Evolutionary conservation across 345 rosid species (phyloP).

Genomic region (Eucalyptus regnans): DNA sequence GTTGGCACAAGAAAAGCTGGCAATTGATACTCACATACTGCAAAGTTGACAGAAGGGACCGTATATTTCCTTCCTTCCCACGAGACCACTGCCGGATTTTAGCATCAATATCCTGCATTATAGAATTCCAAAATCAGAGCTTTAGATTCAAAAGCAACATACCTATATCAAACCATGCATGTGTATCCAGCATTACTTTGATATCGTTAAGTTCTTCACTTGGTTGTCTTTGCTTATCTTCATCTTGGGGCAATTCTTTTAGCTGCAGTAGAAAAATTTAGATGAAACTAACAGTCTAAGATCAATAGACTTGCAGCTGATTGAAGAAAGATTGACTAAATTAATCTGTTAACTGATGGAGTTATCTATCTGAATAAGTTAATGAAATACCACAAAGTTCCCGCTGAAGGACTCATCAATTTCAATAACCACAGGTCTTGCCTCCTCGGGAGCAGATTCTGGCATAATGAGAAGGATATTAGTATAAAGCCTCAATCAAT

Average conservation of each 20-base stretch:
- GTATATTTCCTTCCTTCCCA: slow-evolving; percentile 83
- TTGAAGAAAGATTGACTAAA: neutral
- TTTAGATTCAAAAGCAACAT: neutral
- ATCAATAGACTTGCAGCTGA: neutral
- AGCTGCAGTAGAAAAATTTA: slow-evolving; percentile 16
- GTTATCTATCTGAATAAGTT: neutral
- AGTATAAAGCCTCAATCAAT: neutral
- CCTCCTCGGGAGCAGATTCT: slow-evolving; percentile 17
- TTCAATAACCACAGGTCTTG: slow-evolving; percentile 21
- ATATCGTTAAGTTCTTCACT: slow-evolving; percentile 22
- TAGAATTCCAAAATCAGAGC: neutral
- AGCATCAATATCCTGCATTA: slow-evolving; percentile 44
- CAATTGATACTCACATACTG: slow-evolving; percentile 57
- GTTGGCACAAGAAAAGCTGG: neutral
- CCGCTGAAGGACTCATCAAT: slow-evolving; percentile 32
- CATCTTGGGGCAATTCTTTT: slow-evolving; percentile 42
- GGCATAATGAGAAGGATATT: slow-evolving; percentile 4
- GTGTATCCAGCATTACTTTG: slow-evolving; percentile 17
- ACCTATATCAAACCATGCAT: neutral
- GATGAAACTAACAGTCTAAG: neutral
- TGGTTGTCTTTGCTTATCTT: neutral
- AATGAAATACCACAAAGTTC: slow-evolving; percentile 28
- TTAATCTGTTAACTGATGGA: neutral
- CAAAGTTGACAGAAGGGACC: slow-evolving; percentile 84
- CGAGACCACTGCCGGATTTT: slow-evolving; percentile 64